Percentiles rank a stretch among this genome's conserved stretches.
Evolutionary conservation across 2,329 filamentous ascomycete species (phyloP).

Genomic region (Emergomyces orientalis): DNA sequence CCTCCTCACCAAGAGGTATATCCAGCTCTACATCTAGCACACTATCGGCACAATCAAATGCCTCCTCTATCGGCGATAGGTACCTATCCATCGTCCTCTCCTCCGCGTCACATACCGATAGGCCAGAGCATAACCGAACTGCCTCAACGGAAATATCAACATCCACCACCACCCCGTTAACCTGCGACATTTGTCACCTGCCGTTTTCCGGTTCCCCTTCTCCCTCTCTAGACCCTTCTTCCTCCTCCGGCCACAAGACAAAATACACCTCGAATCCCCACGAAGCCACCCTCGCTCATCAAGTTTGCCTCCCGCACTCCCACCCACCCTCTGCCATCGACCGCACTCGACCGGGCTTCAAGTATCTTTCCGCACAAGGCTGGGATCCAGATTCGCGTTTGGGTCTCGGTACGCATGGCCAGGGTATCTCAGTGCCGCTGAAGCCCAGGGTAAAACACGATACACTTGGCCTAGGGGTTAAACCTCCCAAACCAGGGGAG

Average conservation of each 20-base stretch:
- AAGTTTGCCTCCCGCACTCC: conserved; percentile 47
- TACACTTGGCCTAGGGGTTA: conserved; percentile 61
- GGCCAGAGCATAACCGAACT: background rate
- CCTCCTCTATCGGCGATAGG: conserved; percentile 28
- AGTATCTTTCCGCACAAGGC: conserved; percentile 48
- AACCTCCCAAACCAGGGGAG: conserved; percentile 18
- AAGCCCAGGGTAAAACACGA: conserved; percentile 64
- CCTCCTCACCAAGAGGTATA: conserved; percentile 11
- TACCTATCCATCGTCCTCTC: conserved; percentile 42
- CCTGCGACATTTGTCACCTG: conserved; percentile 54
- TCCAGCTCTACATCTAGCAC: conserved; percentile 22
- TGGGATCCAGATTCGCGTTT: conserved; percentile 53
- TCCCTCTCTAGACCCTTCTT: conserved; percentile 14
- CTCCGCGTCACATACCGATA: background rate
- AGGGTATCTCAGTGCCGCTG: conserved; percentile 67
- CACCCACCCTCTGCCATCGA: conserved; percentile 51
- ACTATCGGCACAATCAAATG: conserved; percentile 14
- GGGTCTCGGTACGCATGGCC: conserved; percentile 60
- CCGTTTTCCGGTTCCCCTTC: conserved; percentile 32
- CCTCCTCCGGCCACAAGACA: conserved; percentile 14
- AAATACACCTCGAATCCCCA: conserved; percentile 25
- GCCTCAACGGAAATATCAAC: background rate
- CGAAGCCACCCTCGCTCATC: conserved; percentile 47
- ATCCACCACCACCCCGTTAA: conserved; percentile 14
- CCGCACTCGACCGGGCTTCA: conserved; percentile 46